Base-by-base conservation (phyloP, 768 basidiomycete genomes). In the Rickenella mellea region DNA sequence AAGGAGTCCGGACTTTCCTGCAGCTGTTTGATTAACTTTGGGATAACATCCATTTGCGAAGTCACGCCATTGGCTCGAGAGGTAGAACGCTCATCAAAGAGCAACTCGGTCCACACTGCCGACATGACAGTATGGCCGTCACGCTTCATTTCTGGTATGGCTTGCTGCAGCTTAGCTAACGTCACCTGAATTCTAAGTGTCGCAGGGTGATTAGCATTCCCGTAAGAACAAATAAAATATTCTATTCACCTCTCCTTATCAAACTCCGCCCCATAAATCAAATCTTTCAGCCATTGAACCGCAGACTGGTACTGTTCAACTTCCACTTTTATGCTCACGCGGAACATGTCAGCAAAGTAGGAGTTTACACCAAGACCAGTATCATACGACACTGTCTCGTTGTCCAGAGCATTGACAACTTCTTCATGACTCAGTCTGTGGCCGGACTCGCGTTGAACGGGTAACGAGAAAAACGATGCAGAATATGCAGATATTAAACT, bases 331-430 rank as follows among this genome's bases (percentile, higher is more conserved):
- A 99, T 73, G 48, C 69, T 75, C 42, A 96, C 64, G 11, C 81
- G 75, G 40, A 89, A 57, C 15, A 70, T 71, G 53, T 99, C 91
- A 5, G 78, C 64, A 55, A 93, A 92, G n/a, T 64, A 56, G 39
- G 68, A 68, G 14, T 70, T 67, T 47, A 79, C 55, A 11, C 89
- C 89, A 6, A 88, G 68, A 20, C 69, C 70, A 43, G 73, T 74
- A 42, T 84, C 82, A 56, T 97, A 96, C 2, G 76, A 78, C 20
- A 98, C 89, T 0, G 96, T 97, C 50, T 87, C 83, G 57, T 91
- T 74, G 53, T 96, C 91, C 2, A 99, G 76, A 47, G 77, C 76
- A 60, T 93, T 83, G 47, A 97, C 74, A 21, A 97, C 96, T 42
- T 93, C 78, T 61, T 98, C 96, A 48, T 92, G 87, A 8, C 73